Evolutionary conservation across 768 basidiomycete species (phyloP), one percentile per base, ranked within the genome.

Genomic region (Cantharellus anzutake): DNA sequence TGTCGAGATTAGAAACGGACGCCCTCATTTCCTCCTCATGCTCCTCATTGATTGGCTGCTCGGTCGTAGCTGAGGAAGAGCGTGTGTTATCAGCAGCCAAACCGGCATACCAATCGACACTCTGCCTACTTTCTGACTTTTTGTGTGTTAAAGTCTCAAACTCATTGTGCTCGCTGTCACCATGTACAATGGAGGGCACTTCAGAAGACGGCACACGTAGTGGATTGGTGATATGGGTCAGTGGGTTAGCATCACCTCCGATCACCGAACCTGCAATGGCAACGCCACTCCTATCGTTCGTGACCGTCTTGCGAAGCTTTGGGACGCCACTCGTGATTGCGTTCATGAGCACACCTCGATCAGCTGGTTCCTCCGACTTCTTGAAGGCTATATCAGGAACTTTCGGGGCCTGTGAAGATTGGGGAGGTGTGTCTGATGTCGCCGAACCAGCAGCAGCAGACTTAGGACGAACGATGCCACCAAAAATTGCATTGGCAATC

Each of bases 51-150:
- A 55, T 55, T 37, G 52, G 7, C 11, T 11, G 11, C 1, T 48
- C 44, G 44, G 63, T 69, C 44, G 77, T 82, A 35, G 78, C 70
- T 41, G 81, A 34, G 14, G 65, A 64, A 38, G 64, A 41, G 34
- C 61, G 63, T 2, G 66, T 57, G 41, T 37, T 58, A 71, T 94
- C 83, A 42, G 84, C 85, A 7, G 93, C 91, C 7, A 94, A 75
- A 40, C 83, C 84, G 57, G 82, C 78, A 67, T 88, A 91, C 93
- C 93, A 98, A 66, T 90, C 92, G 2, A 94, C 84, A 4, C 83
- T 84, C 69, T 91, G 84, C 61, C 82, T 74, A 65, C 84, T 78
- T 59, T 71, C 76, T 41, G 75, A 71, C 7, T 65, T 62, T 0
- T 48, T 11, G 44, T 11, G 20, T 29, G 20, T 29, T 1, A 29